A percentile compares a stretch with the other conserved stretches of the same genome.
Evolutionary conservation across 345 rosid genomes (phyloP).

Genomic region (Geranium rotundifolium): DNA sequence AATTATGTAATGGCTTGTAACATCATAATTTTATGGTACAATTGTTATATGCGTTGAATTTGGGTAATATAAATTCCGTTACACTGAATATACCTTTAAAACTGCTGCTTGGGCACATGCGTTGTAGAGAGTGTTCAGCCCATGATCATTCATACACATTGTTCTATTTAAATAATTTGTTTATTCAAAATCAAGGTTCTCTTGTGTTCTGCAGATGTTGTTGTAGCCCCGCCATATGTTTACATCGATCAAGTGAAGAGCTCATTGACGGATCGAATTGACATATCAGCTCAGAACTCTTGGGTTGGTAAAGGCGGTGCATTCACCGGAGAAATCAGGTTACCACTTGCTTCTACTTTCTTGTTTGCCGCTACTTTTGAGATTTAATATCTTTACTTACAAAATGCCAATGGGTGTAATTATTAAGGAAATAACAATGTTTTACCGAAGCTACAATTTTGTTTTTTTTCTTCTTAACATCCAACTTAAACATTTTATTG

Average conservation of each 20-base stretch:
- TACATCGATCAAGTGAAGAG: slow-evolving; percentile 77
- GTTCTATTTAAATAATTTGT: too few species aligned
- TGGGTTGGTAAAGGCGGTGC: slow-evolving; percentile 98
- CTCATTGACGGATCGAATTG: slow-evolving; percentile 58
- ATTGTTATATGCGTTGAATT: too few species aligned
- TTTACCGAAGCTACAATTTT: background rate
- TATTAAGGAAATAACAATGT: background rate
- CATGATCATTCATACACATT: too few species aligned
- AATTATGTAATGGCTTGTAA: too few species aligned
- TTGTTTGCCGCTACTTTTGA: background rate
- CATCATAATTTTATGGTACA: too few species aligned
- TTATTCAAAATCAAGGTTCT: background rate
- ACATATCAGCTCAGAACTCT: slow-evolving; percentile 86
- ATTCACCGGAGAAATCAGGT: slow-evolving; percentile 99
- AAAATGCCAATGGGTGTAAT: too few species aligned
- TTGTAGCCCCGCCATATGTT: slow-evolving; percentile 92
- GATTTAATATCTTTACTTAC: too few species aligned
- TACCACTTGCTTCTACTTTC: slow-evolving; percentile 2
- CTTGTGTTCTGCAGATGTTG: slow-evolving; percentile 53
- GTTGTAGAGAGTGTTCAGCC: too few species aligned
- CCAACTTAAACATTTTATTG: background rate
- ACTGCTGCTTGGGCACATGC: too few species aligned
- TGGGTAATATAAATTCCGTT: too few species aligned
- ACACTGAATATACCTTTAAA: too few species aligned
- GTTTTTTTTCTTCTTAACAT: background rate